Conservation (phyloP, 2,329 filamentous ascomycete species). For the Akanthomyces uredinophilus region DNA sequence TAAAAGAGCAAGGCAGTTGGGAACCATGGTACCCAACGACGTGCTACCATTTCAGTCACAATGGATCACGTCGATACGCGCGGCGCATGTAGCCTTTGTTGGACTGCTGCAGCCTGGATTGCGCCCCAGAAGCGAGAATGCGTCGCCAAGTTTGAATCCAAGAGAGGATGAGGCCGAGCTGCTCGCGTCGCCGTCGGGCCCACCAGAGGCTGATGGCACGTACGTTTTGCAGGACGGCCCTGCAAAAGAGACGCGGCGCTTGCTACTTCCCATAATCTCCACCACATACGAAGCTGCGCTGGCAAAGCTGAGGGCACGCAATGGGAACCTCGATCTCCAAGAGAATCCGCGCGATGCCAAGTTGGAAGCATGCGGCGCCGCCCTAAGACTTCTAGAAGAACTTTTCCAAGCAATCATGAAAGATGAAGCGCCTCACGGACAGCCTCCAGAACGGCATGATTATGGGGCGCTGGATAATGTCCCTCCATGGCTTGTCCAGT, state of each 20-base stretch:
- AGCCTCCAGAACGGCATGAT: background rate
- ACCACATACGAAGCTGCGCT: constrained; percentile 13
- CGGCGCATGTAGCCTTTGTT: constrained; percentile 29
- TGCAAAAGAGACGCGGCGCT: constrained; percentile 10
- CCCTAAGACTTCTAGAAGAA: background rate
- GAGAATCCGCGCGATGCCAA: constrained; percentile 4
- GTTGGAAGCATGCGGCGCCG: background rate
- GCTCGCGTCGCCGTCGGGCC: background rate
- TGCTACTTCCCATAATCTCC: constrained; percentile 10
- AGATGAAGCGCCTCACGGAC: background rate
- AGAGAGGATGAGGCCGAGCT: background rate
- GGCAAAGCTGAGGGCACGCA: constrained; percentile 3
- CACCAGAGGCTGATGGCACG: background rate
- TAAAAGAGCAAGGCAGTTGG: constrained; percentile 18
- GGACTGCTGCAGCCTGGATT: constrained; percentile 24
- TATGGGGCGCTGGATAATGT: constrained; percentile 22
- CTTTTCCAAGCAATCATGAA: background rate
- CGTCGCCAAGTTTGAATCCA: background rate
- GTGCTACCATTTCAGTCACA: constrained; percentile 29
- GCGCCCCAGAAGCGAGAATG: background rate
- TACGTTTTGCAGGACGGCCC: constrained; percentile 8
- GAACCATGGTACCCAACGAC: constrained; percentile 20
- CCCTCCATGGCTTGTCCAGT: constrained; percentile 31
- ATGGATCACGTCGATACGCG: constrained; percentile 35
- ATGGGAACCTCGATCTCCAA: constrained; percentile 4